Evolutionary conservation across 768 basidiomycete species (phyloP), one percentile per base, ranked within the genome.

Genomic region (Mrakia blollopis): DNA sequence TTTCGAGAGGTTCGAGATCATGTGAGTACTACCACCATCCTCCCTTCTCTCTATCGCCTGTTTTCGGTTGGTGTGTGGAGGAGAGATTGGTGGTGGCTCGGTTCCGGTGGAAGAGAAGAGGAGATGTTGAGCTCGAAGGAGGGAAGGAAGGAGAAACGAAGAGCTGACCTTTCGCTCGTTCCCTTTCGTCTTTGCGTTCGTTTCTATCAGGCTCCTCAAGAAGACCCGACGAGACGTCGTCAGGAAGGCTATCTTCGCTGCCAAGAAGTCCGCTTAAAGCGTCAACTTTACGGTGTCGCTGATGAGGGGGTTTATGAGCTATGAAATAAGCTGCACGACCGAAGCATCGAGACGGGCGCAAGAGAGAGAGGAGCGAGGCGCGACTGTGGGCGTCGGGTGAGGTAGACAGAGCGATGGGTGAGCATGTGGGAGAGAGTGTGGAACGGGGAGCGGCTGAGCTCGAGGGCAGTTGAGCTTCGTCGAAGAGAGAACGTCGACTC

Each of bases 1-100:
- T 86, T 98, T 98, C 84, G 92, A 89, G 78, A 89, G 95, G 74
- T 98, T 98, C 87, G 84, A 88, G 81, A 89, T 95, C 78, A 89
- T 92, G 70, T 71, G n/a, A 52, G 75, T 76, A 41, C 41, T 23
- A 57, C n/a, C 54, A 21, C 47, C 41, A 10, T 30, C n/a, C 37
- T 25, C 11, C 25, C 57, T 18, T 11, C 30, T 35, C 41, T 75
- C 37, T 54, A 2, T 11, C 32, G 44, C 2, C 21, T n/a, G 44
- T n/a, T n/a, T n/a, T n/a, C n/a, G 18, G 1, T 8, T 41, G 39
- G 39, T 52, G 41, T 2, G 28, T 18, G 3, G 37, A n/a, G 44
- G 68, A 69, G n/a, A 41, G 68, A 4, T 1, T 6, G 86, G 87
- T 83, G 87, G 94, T 47, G 47, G 47, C 2, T 32, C 1, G n/a